Evolutionary conservation across 495 filamentous ascomycete species (phyloP).

Genomic region (Penicillium odoratum): DNA sequence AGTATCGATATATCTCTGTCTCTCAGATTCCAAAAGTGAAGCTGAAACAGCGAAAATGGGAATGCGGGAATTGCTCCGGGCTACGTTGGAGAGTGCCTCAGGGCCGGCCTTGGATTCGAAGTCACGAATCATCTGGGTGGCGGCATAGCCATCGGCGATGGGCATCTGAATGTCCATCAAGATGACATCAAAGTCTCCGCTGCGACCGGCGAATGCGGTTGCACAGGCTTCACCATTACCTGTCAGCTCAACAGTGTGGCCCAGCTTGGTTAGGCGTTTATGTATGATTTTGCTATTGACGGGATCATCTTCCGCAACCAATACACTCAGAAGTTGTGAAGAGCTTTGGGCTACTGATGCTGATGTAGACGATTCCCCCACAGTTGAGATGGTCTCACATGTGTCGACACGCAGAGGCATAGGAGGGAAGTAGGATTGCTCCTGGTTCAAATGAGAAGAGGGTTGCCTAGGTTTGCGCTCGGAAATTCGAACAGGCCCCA

Average conservation of each 20-base stretch:
- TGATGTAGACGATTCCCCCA: conserved; percentile 7
- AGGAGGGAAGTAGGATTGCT: conserved; percentile 24
- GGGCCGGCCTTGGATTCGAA: conserved; percentile 58
- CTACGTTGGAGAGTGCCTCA: conserved; percentile 52
- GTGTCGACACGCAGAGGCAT: conserved; percentile 2
- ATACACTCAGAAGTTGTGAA: conserved; percentile 51
- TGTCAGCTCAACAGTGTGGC: conserved; percentile 71
- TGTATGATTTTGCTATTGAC: conserved; percentile 86
- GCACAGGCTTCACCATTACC: conserved; percentile 89
- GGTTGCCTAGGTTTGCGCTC: conserved; percentile 28
- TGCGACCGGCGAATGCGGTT: conserved; percentile 59
- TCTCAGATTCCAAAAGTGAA: conserved; percentile 72
- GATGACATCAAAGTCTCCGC: conserved; percentile 71
- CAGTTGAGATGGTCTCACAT: conserved; percentile 10
- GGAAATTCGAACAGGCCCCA: conserved; percentile 44
- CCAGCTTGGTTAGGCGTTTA: conserved; percentile 79
- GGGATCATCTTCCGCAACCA: conserved; percentile 92
- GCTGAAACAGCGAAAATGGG: conserved; percentile 93
- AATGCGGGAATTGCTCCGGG: conserved; percentile 47
- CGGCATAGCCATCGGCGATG: conserved; percentile 83
- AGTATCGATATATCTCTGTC: conserved; percentile 67
- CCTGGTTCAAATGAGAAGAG: conserved; percentile 7
- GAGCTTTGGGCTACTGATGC: conserved; percentile 21
- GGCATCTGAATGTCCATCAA: conserved; percentile 99
- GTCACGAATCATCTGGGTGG: conserved; percentile 78